Percentiles rank a stretch among this genome's conserved stretches.
These are phyloP conservation scores for Lachnellula hyalina DNA, from an alignment of 2,329 filamentous ascomycete genomes.

Conservation along the genomic window DNA sequence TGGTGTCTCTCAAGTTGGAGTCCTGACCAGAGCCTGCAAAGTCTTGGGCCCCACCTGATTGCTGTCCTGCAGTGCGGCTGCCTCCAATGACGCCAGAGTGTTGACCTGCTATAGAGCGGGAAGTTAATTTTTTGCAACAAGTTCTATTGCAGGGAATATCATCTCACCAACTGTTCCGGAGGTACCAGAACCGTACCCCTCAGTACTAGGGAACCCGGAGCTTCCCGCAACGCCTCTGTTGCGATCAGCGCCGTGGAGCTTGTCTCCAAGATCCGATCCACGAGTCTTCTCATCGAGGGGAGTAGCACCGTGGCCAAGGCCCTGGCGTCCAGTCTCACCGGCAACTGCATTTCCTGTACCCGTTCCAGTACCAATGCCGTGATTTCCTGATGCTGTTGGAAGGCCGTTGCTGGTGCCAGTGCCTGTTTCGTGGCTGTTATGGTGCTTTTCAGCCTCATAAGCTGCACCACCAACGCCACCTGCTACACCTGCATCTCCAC, in stretches of 20 bases:
- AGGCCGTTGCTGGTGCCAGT: conserved; percentile 8
- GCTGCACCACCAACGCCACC: conserved; percentile 1
- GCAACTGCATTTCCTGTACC: conserved; percentile 14
- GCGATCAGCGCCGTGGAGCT: conserved; percentile 19
- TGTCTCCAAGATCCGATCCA: conserved; percentile 19
- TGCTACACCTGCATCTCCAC: background rate
- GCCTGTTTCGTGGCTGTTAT: background rate
- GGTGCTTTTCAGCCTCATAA: conserved; percentile 6
- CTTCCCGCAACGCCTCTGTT: conserved; percentile 19
- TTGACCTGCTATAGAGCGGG: background rate
- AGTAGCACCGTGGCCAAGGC: conserved; percentile 10
- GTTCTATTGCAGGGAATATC: no score
- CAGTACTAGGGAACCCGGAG: conserved; percentile 7
- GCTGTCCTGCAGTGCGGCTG: background rate
- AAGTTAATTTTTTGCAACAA: no score
- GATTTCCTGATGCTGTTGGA: conserved; percentile 13
- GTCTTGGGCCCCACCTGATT: background rate
- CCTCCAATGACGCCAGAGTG: background rate
- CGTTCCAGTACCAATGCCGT: conserved; percentile 12
- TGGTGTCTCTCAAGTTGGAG: background rate
- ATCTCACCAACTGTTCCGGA: background rate
- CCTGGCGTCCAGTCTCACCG: conserved; percentile 7
- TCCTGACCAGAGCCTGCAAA: background rate
- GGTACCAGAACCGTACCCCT: conserved; percentile 4
- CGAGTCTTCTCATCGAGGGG: conserved; percentile 11